Evolutionary conservation across 179 eudicot species (phyloP), one percentile per base, ranked within the genome.

Genomic region (Silene noctiflora): DNA sequence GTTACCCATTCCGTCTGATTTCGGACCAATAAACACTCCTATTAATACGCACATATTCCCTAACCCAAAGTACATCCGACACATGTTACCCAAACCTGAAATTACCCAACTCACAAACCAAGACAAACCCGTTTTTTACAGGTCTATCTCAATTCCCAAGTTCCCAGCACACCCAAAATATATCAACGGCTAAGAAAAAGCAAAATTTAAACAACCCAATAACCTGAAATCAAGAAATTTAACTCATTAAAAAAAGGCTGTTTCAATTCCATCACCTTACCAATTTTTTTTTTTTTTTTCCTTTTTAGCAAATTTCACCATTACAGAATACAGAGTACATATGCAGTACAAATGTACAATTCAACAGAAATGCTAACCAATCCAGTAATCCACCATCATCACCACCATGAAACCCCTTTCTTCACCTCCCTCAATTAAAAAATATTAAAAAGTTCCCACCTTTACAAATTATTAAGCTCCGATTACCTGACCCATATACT

Each of bases 111-210:
- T 39, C 46, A 1, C 11, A 6, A 39, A 39, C 46, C 46, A 39
- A 7, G 2, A 39, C 11, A 33, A 4, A 4, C 39, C 39, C 39
- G 0, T 0, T 5, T 5, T 33, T 33, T 33, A 33, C 39, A 4
- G 6, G 39, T 33, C 46, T 1, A 39, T 39, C 46, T 1, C 46
- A 39, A 39, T 39, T 39, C 11, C 46, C 46, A 39, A 39, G 46
- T 7, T 39, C 46, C 46, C 46, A 39, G 8, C 10, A 7, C 46
- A 7, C 46, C 46, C 11, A 39, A 39, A 39, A 39, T 39, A 39
- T 8, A 39, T 48, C 77, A 75, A 75, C 77, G 77, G 77, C 77
- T 75, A 75, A 75, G 4, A 75, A 65, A 75, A 48, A 24, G 2
- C 29, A 6, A 74, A 74, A 22, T 39, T 44, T 29, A 69, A 69